phyloP scores from a whole-genome alignment of 306 rosid species.

The Myrica gale region DNA sequence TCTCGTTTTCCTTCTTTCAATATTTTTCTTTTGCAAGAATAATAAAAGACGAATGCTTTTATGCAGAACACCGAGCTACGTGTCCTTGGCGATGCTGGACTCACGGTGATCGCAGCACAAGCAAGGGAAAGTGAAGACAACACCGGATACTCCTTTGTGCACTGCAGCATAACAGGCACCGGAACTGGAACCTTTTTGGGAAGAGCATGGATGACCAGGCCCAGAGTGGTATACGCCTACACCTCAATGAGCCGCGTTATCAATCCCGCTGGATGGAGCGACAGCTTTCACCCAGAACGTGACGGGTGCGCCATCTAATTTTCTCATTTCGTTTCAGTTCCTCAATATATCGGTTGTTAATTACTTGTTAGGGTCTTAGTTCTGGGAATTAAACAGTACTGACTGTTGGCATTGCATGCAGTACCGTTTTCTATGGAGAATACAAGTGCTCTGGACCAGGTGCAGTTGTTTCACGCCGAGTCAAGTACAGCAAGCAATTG shows the following conservation, averaged over 20 bases:
- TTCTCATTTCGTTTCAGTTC: too few species aligned
- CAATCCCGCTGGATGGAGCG: constrained; percentile 41
- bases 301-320: constrained; percentile 21
- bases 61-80: constrained; percentile 40
- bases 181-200: constrained; percentile 43
- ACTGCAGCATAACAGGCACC: constrained; percentile 41
- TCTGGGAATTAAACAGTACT: neutral
- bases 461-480: constrained; percentile 6
- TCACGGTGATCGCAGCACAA: constrained; percentile 53
- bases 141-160: constrained; percentile 50
- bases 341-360: neutral
- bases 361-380: neutral
- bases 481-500: constrained; percentile 19
- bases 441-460: constrained; percentile 37
- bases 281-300: constrained; percentile 3
- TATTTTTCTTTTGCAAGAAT: too few species aligned
- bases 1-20: neutral
- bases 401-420: constrained; percentile 5
- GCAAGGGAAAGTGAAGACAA: constrained; percentile 34
- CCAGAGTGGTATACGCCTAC: constrained; percentile 48
- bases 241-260: constrained; percentile 29
- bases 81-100: constrained; percentile 19
- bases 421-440: constrained; percentile 44
- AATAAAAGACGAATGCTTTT: neutral
- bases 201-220: constrained; percentile 49